Evolutionary conservation across 2,329 filamentous ascomycete species (phyloP).

Genomic region (Colletotrichum eleusines): DNA sequence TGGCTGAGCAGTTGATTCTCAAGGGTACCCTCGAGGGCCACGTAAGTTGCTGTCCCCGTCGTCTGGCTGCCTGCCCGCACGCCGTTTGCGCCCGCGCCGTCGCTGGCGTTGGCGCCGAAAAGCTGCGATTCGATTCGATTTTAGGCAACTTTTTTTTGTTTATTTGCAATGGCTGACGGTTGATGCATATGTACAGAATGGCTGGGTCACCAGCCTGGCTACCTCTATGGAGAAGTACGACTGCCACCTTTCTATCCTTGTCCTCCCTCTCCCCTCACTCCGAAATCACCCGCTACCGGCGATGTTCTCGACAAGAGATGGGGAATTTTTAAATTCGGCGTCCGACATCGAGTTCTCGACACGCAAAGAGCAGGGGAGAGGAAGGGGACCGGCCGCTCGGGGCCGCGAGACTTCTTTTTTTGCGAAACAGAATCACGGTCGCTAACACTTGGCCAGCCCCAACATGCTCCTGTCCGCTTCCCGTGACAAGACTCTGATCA

Average conservation of each 20-base stretch:
- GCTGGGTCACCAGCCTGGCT: slow-evolving; percentile 98
- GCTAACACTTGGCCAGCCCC: slow-evolving; percentile 70
- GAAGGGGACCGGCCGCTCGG: not conserved
- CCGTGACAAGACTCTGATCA: slow-evolving; percentile 99
- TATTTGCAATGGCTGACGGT: slow-evolving; percentile 39
- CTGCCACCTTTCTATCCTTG: not conserved
- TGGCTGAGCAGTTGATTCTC: slow-evolving; percentile 95
- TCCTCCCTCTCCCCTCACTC: not conserved
- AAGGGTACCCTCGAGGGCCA: slow-evolving; percentile 98
- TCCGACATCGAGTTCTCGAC: slow-evolving; percentile 1
- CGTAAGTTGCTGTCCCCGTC: slow-evolving; percentile 67
- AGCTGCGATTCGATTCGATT: slow-evolving; percentile 14
- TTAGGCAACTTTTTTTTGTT: not conserved
- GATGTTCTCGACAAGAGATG: slow-evolving; percentile 9
- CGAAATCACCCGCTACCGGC: slow-evolving; percentile 1
- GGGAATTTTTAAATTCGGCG: slow-evolving; percentile 35
- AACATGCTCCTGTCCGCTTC: slow-evolving; percentile 99
- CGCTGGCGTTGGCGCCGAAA: slow-evolving; percentile 44
- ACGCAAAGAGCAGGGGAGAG: not conserved
- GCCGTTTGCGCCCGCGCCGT: slow-evolving; percentile 42
- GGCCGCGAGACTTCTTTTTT: not conserved
- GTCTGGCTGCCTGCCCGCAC: slow-evolving; percentile 42
- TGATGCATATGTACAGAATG: slow-evolving; percentile 68
- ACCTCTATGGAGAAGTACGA: slow-evolving; percentile 98
- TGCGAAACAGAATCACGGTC: slow-evolving; percentile 37